Base-by-base conservation (phyloP, 306 rosid genomes). In the Crataegus laevigata region DNA sequence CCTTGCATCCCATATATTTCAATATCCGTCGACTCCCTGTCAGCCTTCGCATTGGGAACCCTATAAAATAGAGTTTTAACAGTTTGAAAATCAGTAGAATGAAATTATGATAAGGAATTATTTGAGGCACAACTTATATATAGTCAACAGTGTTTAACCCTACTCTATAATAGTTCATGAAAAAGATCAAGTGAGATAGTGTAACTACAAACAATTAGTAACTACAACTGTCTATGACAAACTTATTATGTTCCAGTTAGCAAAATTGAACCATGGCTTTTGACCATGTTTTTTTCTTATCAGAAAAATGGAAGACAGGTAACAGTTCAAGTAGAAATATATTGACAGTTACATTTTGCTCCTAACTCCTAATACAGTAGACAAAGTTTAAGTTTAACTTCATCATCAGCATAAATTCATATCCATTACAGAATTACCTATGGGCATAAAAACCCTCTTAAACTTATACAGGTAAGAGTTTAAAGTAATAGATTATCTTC, bases 1-100 rank as follows among this genome's bases (percentile, higher is more conserved):
- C 99, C 99, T 87, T 96, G 99, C 99, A 96, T 96, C 79, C 99
- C 99, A 82, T 96, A 92, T 81, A 96, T 96, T 78, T 96, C 99
- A 82, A 96, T 90, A 77, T 96, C 99, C 0, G 97, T 96, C 2
- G 96, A 80, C 69, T 96, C 99, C 72, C 97, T 89, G 17, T 88
- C 98, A 38, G 96, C 79, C 84, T 92, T 96, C 45, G 99, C 98
- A 85, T 96, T 96, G 30, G 98, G 99, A 75, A 96, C 99, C 84
- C 99, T 96, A 69, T 66, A 42, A 69, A 81, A 1, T 52, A 68
- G 50, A 62, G 74, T 55, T 68, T 32, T 36, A 72, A 67, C 40
- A 11, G 64, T 66, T 40, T 55, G 67, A 47, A 21, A 8, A 17
- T 75, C 59, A 52, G 58, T 36, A 71, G 62, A 61, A 4, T n/a